A percentile compares a stretch with the other conserved stretches of the same genome.
These are phyloP conservation scores for Aureoboletus auriporus DNA, from an alignment of 768 basidiomycete species.

Conservation along the genomic window DNA sequence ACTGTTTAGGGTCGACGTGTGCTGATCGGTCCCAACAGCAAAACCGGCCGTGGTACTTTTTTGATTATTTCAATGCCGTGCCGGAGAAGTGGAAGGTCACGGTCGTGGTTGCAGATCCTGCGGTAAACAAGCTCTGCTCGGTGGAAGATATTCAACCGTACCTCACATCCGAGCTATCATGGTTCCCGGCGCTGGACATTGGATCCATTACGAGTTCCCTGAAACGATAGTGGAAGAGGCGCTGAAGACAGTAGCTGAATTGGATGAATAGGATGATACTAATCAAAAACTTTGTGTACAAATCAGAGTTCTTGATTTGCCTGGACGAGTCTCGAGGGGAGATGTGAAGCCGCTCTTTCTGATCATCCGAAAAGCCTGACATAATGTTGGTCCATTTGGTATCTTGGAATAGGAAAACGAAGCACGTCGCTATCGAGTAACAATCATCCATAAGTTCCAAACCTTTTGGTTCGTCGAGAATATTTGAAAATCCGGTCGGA, in stretches of 20 bases:
- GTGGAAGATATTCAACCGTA: conserved; percentile 14
- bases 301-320: no score
- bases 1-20: no score
- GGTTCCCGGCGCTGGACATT: conserved; percentile 19
- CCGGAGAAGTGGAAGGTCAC: conserved; percentile 13
- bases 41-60: conserved; percentile 17
- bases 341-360: no score
- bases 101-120: conserved; percentile 19
- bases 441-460: no score
- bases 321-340: no score
- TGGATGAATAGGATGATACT: not conserved
- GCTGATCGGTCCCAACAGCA: conserved; percentile 3
- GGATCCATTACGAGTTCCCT: conserved; percentile 26
- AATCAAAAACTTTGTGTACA: no score
- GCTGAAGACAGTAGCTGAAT: conserved; percentile 11
- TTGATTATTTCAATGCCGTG: not conserved
- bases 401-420: no score
- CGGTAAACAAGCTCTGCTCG: not conserved
- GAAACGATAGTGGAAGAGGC: conserved; percentile 18
- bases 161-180: conserved; percentile 7
- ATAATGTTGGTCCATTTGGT: no score
- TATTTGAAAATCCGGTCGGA: no score
- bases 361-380: no score
- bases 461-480: no score
- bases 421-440: no score